These are phyloP conservation scores for Alternaria longipes DNA, from an alignment of 2,329 filamentous ascomycete species.

Conservation along the genomic window DNA sequence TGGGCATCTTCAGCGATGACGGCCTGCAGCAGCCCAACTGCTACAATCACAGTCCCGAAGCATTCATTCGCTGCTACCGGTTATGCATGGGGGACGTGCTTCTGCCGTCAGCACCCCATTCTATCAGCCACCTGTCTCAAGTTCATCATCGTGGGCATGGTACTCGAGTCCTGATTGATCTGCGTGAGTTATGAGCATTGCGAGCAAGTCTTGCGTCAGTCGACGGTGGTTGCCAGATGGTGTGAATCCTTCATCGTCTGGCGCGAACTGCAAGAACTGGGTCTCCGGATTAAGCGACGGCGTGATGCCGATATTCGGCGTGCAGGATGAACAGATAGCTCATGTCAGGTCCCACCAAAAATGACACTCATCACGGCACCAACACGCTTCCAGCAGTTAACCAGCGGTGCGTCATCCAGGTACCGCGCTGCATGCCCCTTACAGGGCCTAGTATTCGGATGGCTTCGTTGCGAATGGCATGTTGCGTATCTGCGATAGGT, in stretches of 20 bases:
- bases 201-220: background rate
- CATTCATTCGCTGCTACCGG: constrained; percentile 11
- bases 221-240: background rate
- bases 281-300: constrained; percentile 3
- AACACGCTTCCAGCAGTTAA: constrained; percentile 21
- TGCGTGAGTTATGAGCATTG: background rate
- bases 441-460: constrained; percentile 34
- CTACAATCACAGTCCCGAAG: background rate
- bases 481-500: constrained; percentile 34
- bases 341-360: constrained; percentile 16
- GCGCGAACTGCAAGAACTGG: background rate
- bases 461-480: constrained; percentile 28
- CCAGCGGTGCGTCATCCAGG: constrained; percentile 45
- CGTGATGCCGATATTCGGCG: constrained; percentile 20
- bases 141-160: constrained; percentile 4
- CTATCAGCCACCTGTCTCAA: constrained; percentile 23
- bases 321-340: constrained; percentile 6
- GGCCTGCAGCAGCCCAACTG: constrained; percentile 11
- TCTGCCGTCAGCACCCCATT: constrained; percentile 28
- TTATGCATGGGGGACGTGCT: constrained; percentile 18
- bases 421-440: constrained; percentile 44
- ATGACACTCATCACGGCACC: constrained; percentile 28
- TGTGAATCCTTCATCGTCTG: background rate
- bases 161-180: constrained; percentile 6
- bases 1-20: constrained; percentile 18